These are phyloP conservation scores for Hemileccinum hortonii DNA, from an alignment of 1,284 basidiomycete genomes.

Conservation along the genomic window DNA sequence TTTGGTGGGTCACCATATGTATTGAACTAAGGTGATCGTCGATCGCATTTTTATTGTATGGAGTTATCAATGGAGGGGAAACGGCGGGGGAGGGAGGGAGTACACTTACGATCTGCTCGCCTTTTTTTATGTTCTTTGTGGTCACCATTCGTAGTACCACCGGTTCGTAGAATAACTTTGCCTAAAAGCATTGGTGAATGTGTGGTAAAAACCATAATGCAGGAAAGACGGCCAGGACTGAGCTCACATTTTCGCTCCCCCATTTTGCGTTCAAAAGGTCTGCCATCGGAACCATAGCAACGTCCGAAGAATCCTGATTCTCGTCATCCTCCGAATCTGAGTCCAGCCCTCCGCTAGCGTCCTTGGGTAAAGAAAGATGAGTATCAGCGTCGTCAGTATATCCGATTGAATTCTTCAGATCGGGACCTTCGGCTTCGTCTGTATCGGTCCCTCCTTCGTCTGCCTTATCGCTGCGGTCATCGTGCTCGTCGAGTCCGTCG, in stretches of 20 bases:
- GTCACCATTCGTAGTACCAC: slow-evolving; percentile 77
- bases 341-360: slow-evolving; percentile 31
- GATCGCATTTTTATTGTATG: background rate
- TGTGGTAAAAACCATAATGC: background rate
- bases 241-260: slow-evolving; percentile 79
- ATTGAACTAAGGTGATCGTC: slow-evolving; percentile 68
- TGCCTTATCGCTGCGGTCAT: slow-evolving; percentile 22
- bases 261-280: slow-evolving; percentile 91
- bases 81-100: background rate
- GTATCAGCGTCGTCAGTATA: slow-evolving; percentile 46
- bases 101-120: slow-evolving; percentile 83
- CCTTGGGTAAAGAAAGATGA: slow-evolving; percentile 25
- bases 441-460: slow-evolving; percentile 33
- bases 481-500: slow-evolving; percentile 26
- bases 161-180: slow-evolving; percentile 82
- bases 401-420: slow-evolving; percentile 32
- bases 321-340: slow-evolving; percentile 62
- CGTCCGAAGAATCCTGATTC: slow-evolving; percentile 65
- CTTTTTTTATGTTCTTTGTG: slow-evolving; percentile 71
- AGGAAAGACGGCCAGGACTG: background rate
- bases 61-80: background rate
- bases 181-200: slow-evolving; percentile 43
- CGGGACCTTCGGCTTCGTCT: slow-evolving; percentile 18
- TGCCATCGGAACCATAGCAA: slow-evolving; percentile 96
- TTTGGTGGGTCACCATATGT: slow-evolving; percentile 96